These are phyloP conservation scores for Terfezia claveryi DNA, from an alignment of 495 filamentous ascomycete genomes.

Conservation along the genomic window DNA sequence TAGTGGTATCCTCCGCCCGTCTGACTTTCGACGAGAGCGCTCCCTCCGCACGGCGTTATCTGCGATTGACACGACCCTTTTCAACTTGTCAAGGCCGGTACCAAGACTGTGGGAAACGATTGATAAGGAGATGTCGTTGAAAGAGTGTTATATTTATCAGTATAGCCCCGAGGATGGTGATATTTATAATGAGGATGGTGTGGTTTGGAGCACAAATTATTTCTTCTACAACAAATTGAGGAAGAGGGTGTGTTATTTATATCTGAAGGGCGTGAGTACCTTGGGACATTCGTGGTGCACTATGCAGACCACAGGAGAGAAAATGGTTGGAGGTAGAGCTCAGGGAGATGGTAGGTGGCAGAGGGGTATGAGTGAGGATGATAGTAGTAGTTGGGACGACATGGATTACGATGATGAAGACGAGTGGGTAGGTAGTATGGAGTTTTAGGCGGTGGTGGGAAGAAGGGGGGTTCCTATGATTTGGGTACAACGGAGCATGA, in stretches of 20 bases:
- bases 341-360: neutral
- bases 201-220: conserved; percentile 87
- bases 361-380: neutral
- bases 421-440: neutral
- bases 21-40: conserved; percentile 65
- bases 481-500: neutral
- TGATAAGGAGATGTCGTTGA: conserved; percentile 75
- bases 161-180: conserved; percentile 71
- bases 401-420: neutral
- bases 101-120: conserved; percentile 75
- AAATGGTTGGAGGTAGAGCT: neutral
- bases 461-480: neutral
- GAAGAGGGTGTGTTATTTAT: conserved; percentile 90
- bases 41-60: conserved; percentile 37
- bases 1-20: conserved; percentile 64
- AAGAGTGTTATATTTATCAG: conserved; percentile 63
- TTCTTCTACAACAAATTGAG: conserved; percentile 89
- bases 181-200: conserved; percentile 67
- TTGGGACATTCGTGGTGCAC: conserved; percentile 35
- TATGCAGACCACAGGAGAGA: neutral
- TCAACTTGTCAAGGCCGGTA: conserved; percentile 33
- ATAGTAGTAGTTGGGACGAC: neutral
- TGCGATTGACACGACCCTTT: conserved; percentile 52
- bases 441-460: neutral
- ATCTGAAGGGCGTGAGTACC: conserved; percentile 65